phyloP scores from a whole-genome alignment of 2,329 filamentous ascomycete species.

The Fusarium pseudograminearum region DNA sequence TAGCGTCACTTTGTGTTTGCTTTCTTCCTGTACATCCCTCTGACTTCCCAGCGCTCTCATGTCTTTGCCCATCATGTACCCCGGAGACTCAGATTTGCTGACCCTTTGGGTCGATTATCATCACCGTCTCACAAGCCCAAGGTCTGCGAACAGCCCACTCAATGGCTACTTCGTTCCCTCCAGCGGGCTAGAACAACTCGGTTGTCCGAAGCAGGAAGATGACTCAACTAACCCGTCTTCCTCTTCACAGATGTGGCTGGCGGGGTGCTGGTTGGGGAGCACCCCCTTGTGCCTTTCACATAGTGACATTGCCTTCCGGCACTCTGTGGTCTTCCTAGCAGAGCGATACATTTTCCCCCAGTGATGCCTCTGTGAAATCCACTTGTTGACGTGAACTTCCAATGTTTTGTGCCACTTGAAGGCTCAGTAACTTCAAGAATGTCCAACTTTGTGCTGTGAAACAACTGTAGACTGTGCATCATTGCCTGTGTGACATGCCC shows the following conservation, averaged over 20 bases:
- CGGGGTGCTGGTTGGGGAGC: not conserved
- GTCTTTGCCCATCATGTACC: slow-evolving; percentile 7
- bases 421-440: slow-evolving; percentile 10
- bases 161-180: not conserved
- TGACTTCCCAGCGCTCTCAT: slow-evolving; percentile 19
- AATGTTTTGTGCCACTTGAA: slow-evolving; percentile 5
- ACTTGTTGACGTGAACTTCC: slow-evolving; percentile 3
- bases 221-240: not conserved
- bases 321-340: not conserved
- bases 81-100: slow-evolving; percentile 22
- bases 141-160: not conserved
- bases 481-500: slow-evolving; percentile 12
- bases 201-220: not conserved
- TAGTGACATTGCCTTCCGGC: not conserved
- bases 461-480: slow-evolving; percentile 10
- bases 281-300: slow-evolving; percentile 11
- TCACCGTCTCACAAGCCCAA: slow-evolving; percentile 9
- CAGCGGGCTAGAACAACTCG: slow-evolving; percentile 1
- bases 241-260: not conserved
- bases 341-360: slow-evolving; percentile 7
- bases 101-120: slow-evolving; percentile 21
- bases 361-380: slow-evolving; percentile 2
- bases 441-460: not conserved
- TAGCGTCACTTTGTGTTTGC: not conserved
- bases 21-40: not conserved